Evolutionary conservation across 202 grass and related monocot genomes (phyloP), one percentile per base, ranked within the genome.

Genomic region (Dendrocalamus latiflorus): DNA sequence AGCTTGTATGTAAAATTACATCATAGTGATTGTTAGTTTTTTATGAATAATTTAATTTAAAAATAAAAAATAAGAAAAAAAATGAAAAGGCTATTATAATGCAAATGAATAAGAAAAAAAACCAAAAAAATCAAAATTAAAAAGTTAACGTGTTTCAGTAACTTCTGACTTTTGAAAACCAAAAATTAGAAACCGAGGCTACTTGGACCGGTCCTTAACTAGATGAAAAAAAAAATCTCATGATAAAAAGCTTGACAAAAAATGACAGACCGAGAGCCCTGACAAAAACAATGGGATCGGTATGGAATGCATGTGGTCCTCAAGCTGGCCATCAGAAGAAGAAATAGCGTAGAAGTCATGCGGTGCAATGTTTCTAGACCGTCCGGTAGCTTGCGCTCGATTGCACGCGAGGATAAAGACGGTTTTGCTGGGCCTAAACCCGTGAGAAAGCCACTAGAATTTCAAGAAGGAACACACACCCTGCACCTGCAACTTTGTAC

Each of bases 341-440:
- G 88, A 83, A 87, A 87, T 83, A 28, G 75, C 88, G 88, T 83
- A 65, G 4, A 90, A 87, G 70, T 13, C 88, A 84, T 80, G 84
- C 49, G 84, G 84, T 87, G 80, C 88, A 80, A 42, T 58, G 88
- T 36, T 87, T 34, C 80, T 90, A 59, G 88, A 90, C 84, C 50
- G 55, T 39, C 74, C 11, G 9, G 25, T 6, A 18, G 13, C 11
- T n/a, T 44, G n/a, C 63, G n/a, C 53, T 6, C 45, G 45, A 48
- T 48, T 9, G 25, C 61, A 18, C 68, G 25, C 75, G 74, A 64
- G n/a, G 88, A 87, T 90, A 70, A 22, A 6, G 74, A 75, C 62
- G 26, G 80, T 34, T 68, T 69, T 15, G 9, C 21, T 47, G 57
- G 42, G 33, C 49, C 37, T 42, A 0, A 18, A 1, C 55, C 49